Evolutionary conservation across 163 green algal species (phyloP).

Genomic region (Botryococcus braunii): DNA sequence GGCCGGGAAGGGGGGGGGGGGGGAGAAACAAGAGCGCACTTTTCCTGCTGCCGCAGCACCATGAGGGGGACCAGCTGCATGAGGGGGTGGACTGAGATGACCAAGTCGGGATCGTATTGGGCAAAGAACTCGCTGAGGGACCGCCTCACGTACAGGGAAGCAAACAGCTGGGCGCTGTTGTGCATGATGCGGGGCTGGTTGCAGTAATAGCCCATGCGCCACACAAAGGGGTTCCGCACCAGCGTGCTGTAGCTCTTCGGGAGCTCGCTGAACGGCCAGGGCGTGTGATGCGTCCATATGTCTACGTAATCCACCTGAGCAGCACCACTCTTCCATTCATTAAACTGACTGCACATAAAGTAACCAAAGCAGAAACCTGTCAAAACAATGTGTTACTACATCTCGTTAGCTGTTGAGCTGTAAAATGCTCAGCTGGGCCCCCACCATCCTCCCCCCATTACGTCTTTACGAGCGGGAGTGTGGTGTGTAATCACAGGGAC

Average conservation of each 20-base stretch:
- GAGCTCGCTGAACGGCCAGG: conserved; percentile 77
- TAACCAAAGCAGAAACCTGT: too few species aligned
- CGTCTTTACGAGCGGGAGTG: too few species aligned
- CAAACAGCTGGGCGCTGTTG: conserved; percentile 29
- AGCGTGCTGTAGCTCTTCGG: conserved; percentile 91
- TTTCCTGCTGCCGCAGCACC: too few species aligned
- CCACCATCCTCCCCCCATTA: too few species aligned
- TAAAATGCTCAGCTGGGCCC: too few species aligned
- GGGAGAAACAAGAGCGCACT: too few species aligned
- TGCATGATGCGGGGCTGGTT: conserved; percentile 69
- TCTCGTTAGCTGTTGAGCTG: too few species aligned
- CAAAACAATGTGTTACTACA: too few species aligned
- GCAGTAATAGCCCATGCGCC: conserved; percentile 59
- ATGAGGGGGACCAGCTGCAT: conserved; percentile 84
- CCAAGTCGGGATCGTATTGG: conserved; percentile 79
- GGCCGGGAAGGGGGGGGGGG: too few species aligned
- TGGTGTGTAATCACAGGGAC: too few species aligned
- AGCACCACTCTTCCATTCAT: background rate
- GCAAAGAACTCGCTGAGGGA: conserved; percentile 47
- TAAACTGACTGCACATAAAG: too few species aligned
- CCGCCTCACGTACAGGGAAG: conserved; percentile 15
- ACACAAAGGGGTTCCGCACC: conserved; percentile 76
- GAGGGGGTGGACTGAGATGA: conserved; percentile 92
- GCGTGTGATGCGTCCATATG: conserved; percentile 89
- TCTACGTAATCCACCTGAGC: conserved; percentile 74